Percentiles rank a stretch among this genome's conserved stretches.
Evolutionary conservation across 129 eudicot species (phyloP).

Genomic region (Heracleum sosnowskyi): DNA sequence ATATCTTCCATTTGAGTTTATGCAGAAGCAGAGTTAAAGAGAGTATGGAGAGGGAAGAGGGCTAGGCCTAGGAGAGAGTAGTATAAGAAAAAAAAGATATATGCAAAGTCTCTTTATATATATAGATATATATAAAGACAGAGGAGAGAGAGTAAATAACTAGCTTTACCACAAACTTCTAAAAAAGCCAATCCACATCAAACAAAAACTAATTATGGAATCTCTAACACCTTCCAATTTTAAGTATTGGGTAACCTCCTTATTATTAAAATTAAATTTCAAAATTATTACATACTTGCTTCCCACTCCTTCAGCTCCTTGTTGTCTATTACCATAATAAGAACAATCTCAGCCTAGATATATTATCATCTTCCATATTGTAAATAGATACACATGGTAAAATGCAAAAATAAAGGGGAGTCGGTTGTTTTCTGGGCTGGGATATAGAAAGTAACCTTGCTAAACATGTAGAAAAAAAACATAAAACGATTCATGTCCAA

Average conservation of each 20-base stretch:
- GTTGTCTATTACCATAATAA: conserved; percentile 14
- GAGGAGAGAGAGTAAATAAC: conserved; percentile 3
- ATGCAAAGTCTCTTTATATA: neutral
- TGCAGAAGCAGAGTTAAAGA: neutral
- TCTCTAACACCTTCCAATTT: conserved; percentile 12
- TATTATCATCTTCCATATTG: neutral
- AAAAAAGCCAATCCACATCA: conserved; percentile 21
- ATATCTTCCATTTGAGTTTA: conserved; percentile 53
- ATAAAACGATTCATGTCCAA: too few relatives aligned
- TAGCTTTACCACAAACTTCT: conserved; percentile 17
- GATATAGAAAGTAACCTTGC: too few relatives aligned
- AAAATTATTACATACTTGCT: conserved; percentile 7
- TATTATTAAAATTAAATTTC: neutral
- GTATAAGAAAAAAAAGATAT: conserved; percentile 5
- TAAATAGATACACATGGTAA: too few relatives aligned
- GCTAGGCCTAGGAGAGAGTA: neutral
- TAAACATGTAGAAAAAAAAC: too few relatives aligned
- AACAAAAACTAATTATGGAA: conserved; percentile 13
- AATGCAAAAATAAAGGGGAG: too few relatives aligned
- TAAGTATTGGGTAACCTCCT: neutral
- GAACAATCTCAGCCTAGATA: neutral
- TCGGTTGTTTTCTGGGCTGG: too few relatives aligned
- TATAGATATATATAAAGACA: conserved; percentile 1
- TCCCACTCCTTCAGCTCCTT: conserved; percentile 23
- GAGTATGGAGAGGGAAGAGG: conserved; percentile 15